A percentile compares a stretch with the other conserved stretches of the same genome.
Evolutionary conservation across 371 early-diverging fungal species (phyloP).

Genomic region (Rhizopus delemar): DNA sequence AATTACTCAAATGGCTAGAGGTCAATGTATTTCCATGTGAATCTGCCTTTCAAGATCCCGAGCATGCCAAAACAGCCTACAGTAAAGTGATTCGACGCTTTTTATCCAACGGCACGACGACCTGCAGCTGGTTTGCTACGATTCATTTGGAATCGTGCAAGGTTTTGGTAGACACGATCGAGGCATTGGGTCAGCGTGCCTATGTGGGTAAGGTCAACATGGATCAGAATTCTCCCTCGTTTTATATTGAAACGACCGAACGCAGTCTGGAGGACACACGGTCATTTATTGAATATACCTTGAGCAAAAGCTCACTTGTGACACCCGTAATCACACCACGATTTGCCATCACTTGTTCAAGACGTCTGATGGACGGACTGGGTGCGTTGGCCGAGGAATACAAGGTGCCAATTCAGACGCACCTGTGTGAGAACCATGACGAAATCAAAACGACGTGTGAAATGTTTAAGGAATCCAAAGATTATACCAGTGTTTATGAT

Average conservation of each 20-base stretch:
- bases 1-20: constrained; percentile 87
- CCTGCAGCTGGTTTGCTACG: constrained; percentile 90
- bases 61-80: constrained; percentile 70
- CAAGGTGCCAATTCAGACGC: constrained; percentile 77
- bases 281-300: constrained; percentile 65
- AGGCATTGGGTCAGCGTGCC: constrained; percentile 81
- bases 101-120: constrained; percentile 81
- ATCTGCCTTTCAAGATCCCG: constrained; percentile 59
- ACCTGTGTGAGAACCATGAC: constrained; percentile 78
- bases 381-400: constrained; percentile 70
- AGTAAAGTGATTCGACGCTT: constrained; percentile 63
- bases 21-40: constrained; percentile 88
- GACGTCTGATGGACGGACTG: constrained; percentile 65
- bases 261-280: constrained; percentile 70
- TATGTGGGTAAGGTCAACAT: constrained; percentile 94
- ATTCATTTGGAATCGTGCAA: constrained; percentile 78
- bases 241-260: constrained; percentile 70
- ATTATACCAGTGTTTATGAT: constrained; percentile 81
- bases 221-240: constrained; percentile 84
- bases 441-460: constrained; percentile 74
- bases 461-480: constrained; percentile 68
- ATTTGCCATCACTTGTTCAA: constrained; percentile 83
- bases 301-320: constrained; percentile 44
- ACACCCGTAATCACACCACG: constrained; percentile 88
- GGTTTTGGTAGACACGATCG: constrained; percentile 69